Conservation (phyloP, 192 early-diverging fungal genomes). For the Chytriomyces sp. region DNA sequence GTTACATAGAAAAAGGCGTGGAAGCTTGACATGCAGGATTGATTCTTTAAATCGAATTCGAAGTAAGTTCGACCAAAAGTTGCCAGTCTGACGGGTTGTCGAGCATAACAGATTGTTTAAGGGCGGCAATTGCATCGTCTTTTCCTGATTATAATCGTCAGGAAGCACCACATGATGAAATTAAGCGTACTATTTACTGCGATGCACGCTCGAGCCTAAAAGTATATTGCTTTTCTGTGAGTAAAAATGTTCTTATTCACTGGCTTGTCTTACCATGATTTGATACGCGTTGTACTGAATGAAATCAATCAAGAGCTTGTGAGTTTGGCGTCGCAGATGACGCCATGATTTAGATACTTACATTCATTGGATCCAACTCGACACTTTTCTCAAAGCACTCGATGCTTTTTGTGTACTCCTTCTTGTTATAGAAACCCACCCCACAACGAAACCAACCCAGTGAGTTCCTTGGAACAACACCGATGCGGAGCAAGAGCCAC, state of each 20-base stretch:
- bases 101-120: slow-evolving; percentile 61
- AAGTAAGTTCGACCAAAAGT: slow-evolving; percentile 56
- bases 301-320: background rate
- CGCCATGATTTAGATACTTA: slow-evolving; percentile 22
- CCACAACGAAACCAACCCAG: slow-evolving; percentile 65
- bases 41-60: slow-evolving; percentile 32
- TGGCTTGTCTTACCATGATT: slow-evolving; percentile 44
- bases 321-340: too few relatives aligned
- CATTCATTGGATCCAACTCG: slow-evolving; percentile 59
- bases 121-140: slow-evolving; percentile 60
- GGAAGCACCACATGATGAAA: background rate
- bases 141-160: slow-evolving; percentile 47
- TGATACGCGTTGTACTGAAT: slow-evolving; percentile 63
- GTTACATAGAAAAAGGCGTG: too few relatives aligned
- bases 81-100: slow-evolving; percentile 68
- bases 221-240: too few relatives aligned
- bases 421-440: slow-evolving; percentile 68
- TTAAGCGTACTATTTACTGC: slow-evolving; percentile 56
- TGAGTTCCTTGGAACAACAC: slow-evolving; percentile 57
- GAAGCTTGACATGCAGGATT: too few relatives aligned
- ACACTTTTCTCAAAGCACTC: slow-evolving; percentile 64
- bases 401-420: slow-evolving; percentile 59
- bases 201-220: slow-evolving; percentile 57
- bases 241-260: too few relatives aligned
- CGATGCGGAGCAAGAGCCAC: slow-evolving; percentile 59